Conservation (phyloP, 345 rosid genomes). For the Sisymbrium irio region DNA sequence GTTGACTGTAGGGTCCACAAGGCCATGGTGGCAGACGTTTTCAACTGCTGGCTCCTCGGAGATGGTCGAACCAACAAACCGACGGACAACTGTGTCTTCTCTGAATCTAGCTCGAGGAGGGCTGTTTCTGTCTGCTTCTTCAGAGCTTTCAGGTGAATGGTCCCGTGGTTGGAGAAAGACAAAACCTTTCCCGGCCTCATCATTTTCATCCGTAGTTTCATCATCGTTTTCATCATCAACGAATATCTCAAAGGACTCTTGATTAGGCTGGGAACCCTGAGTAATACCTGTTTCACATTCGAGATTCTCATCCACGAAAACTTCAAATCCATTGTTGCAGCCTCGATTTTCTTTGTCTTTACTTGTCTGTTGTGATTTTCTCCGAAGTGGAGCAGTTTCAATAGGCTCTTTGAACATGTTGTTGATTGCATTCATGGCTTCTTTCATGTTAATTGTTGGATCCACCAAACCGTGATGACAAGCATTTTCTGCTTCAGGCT, state of each 20-base stretch:
- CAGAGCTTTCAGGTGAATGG: slow-evolving; percentile 52
- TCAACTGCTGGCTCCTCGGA: slow-evolving; percentile 75
- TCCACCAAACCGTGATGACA: slow-evolving; percentile 89
- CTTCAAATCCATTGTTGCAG: slow-evolving; percentile 41
- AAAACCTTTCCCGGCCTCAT: slow-evolving; percentile 46
- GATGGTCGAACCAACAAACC: slow-evolving; percentile 85
- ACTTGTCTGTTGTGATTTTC: slow-evolving; percentile 42
- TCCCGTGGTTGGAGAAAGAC: slow-evolving; percentile 66
- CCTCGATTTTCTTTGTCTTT: slow-evolving; percentile 39
- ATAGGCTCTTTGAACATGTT: slow-evolving; percentile 85
- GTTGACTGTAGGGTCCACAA: slow-evolving; percentile 95
- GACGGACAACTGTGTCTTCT: slow-evolving; percentile 81
- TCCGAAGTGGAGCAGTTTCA: slow-evolving; percentile 52
- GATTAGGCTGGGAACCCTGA: slow-evolving; percentile 33
- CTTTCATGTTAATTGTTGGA: slow-evolving; percentile 83
- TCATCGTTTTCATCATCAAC: slow-evolving; percentile 55
- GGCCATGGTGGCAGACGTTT: slow-evolving; percentile 95
- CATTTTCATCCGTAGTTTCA: slow-evolving; percentile 35
- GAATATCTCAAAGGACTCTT: slow-evolving; percentile 54
- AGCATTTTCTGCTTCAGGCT: slow-evolving; percentile 71
- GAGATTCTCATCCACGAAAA: slow-evolving; percentile 53
- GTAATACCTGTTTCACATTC: slow-evolving; percentile 34
- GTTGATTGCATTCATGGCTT: slow-evolving; percentile 80
- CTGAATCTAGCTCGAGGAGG: slow-evolving; percentile 50
- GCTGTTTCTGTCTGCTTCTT: slow-evolving; percentile 38